A percentile compares a stretch with the other conserved stretches of the same genome.
These are phyloP conservation scores for Tolypocladium tundrense DNA, from an alignment of 2,329 filamentous ascomycete species.

Conservation along the genomic window DNA sequence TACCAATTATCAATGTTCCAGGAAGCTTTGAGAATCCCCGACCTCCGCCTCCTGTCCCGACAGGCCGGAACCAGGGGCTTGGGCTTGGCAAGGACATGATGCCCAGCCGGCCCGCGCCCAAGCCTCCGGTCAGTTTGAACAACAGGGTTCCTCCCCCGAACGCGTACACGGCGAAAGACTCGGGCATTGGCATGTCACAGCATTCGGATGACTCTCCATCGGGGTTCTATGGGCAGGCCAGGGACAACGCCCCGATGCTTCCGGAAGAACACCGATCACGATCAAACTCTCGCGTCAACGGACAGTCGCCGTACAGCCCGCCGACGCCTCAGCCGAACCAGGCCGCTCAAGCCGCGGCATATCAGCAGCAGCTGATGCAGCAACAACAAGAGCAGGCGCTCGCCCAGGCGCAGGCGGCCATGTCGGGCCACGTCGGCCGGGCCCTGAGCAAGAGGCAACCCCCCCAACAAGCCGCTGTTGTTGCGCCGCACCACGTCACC, in stretches of 20 bases:
- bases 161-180: constrained; percentile 46
- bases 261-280: constrained; percentile 58
- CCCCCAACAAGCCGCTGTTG: constrained; percentile 14
- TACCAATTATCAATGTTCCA: constrained; percentile 10
- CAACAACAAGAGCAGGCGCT: constrained; percentile 84
- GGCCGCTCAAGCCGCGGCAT: constrained; percentile 33
- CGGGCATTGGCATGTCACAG: constrained; percentile 51
- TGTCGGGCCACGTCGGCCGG: constrained; percentile 60
- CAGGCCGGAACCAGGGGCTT: constrained; percentile 33
- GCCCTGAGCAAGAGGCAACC: constrained; percentile 62
- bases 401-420: constrained; percentile 67
- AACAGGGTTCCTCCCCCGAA: constrained; percentile 43
- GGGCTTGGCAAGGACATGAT: constrained; percentile 43
- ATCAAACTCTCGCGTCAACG: constrained; percentile 56
- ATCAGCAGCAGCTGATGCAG: constrained; percentile 56
- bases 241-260: constrained; percentile 49
- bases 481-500: constrained; percentile 12
- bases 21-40: constrained; percentile 96
- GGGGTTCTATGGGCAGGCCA: constrained; percentile 34
- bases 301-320: constrained; percentile 38
- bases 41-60: constrained; percentile 79
- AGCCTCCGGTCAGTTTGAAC: constrained; percentile 61
- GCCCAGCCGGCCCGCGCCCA: constrained; percentile 76
- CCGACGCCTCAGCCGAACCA: constrained; percentile 25
- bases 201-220: constrained; percentile 44